Evolutionary conservation across 805 yeast genomes (phyloP).

Genomic region (Metschnikowia baotianmanensis): DNA sequence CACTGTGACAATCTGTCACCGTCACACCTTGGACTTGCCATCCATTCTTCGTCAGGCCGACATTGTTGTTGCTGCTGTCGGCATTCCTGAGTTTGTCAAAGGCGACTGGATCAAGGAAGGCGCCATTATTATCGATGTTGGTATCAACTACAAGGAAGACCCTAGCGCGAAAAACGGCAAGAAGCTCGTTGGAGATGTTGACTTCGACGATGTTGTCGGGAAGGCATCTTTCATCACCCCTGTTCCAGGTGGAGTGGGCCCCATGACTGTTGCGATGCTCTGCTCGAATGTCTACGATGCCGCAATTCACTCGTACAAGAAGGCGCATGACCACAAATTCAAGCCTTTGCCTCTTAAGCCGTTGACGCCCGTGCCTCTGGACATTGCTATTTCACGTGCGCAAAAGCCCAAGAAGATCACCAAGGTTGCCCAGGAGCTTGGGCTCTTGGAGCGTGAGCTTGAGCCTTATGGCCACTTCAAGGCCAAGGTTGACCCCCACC

Average conservation of each 20-base stretch:
- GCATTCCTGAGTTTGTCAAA: conserved; percentile 77
- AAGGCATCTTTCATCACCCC: conserved; percentile 81
- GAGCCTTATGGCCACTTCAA: conserved; percentile 88
- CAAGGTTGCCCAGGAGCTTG: conserved; percentile 75
- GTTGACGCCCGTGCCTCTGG: conserved; percentile 77
- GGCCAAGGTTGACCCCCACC: conserved; percentile 70
- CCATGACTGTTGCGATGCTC: conserved; percentile 98
- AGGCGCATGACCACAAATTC: conserved; percentile 46
- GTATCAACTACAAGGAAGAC: conserved; percentile 87
- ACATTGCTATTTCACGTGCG: conserved; percentile 82
- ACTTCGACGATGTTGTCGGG: conserved; percentile 61
- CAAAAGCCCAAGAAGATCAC: conserved; percentile 84
- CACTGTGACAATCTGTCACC: conserved; percentile 86
- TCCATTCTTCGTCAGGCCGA: conserved; percentile 66
- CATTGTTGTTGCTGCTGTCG: conserved; percentile 89
- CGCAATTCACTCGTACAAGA: conserved; percentile 59
- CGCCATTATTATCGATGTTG: conserved; percentile 89
- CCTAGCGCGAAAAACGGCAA: conserved; percentile 70
- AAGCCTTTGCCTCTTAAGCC: conserved; percentile 54
- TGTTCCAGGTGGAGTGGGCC: conserved; percentile 99
- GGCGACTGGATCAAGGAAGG: conserved; percentile 87
- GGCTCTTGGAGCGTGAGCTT: conserved; percentile 72
- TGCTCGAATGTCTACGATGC: conserved; percentile 78
- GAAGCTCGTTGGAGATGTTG: conserved; percentile 93
- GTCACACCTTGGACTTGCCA: conserved; percentile 63